Evolutionary conservation across 129 eudicot genomes (phyloP).

Genomic region (Chrysanthemum seticuspe): DNA sequence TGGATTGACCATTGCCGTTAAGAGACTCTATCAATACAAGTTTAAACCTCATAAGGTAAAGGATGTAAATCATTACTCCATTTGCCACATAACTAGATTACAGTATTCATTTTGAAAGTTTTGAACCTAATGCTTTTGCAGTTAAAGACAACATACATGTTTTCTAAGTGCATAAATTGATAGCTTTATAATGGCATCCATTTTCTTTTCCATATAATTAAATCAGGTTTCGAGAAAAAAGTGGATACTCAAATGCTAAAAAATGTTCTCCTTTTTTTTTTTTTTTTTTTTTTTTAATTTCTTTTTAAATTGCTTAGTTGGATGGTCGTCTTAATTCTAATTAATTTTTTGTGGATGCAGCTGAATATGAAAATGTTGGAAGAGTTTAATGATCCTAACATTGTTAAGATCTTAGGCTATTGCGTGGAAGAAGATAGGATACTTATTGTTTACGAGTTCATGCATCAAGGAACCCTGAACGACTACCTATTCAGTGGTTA

Average conservation of each 20-base stretch:
- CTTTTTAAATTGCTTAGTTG: background rate
- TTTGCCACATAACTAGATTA: background rate
- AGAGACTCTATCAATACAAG: conserved; percentile 21
- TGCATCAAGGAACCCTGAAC: conserved; percentile 25
- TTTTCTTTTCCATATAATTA: too few relatives aligned
- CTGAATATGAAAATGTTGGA: conserved; percentile 16
- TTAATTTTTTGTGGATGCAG: conserved; percentile 17
- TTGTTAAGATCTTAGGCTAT: conserved; percentile 35
- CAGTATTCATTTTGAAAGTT: background rate
- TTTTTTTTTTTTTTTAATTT: too few relatives aligned
- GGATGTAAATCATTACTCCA: conserved; percentile 11
- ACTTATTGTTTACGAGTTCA: conserved; percentile 32
- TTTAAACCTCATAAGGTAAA: conserved; percentile 14
- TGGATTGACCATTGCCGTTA: conserved; percentile 27
- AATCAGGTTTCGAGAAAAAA: too few relatives aligned
- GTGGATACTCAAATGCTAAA: too few relatives aligned
- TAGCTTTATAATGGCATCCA: too few relatives aligned
- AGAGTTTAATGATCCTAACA: conserved; percentile 18
- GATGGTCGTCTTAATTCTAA: background rate
- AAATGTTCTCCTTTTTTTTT: too few relatives aligned
- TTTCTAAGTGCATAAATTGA: background rate
- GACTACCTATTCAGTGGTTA: conserved; percentile 24
- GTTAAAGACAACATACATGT: background rate
- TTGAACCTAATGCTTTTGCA: background rate
- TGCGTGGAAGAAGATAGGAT: conserved; percentile 5